These are phyloP conservation scores for Hanseniaspora lindneri DNA, from an alignment of 805 yeast species.

Conservation along the genomic window DNA sequence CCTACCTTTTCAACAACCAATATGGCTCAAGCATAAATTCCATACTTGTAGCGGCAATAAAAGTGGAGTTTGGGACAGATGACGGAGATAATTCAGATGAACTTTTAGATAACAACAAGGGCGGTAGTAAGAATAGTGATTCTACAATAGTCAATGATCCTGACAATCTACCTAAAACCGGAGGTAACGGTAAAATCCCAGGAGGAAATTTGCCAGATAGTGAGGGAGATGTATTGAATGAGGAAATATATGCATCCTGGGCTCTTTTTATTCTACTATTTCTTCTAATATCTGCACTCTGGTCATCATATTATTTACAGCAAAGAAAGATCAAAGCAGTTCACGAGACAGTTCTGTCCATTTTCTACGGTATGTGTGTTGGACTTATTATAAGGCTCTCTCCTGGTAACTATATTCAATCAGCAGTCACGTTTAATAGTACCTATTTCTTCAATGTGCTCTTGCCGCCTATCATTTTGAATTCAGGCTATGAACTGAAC, in stretches of 20 bases:
- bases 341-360: constrained; percentile 95
- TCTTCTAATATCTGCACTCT: constrained; percentile 72
- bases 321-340: constrained; percentile 84
- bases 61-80: constrained; percentile 11
- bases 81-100: constrained; percentile 12
- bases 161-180: neutral
- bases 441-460: constrained; percentile 87
- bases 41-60: constrained; percentile 8
- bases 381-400: constrained; percentile 80
- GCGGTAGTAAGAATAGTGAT: neutral
- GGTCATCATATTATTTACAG: constrained; percentile 90
- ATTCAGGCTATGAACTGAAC: constrained; percentile 92
- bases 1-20: constrained; percentile 4
- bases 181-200: constrained; percentile 22
- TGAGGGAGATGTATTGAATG: too few species aligned
- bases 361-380: constrained; percentile 92
- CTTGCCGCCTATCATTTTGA: constrained; percentile 89
- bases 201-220: constrained; percentile 69
- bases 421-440: constrained; percentile 88
- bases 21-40: neutral
- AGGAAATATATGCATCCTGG: constrained; percentile 95
- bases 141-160: constrained; percentile 5
- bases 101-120: neutral
- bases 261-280: constrained; percentile 79
- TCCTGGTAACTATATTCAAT: constrained; percentile 96